Base-by-base conservation (phyloP, 352 stramenopile genomes). In the Pythium sukuiense region DNA sequence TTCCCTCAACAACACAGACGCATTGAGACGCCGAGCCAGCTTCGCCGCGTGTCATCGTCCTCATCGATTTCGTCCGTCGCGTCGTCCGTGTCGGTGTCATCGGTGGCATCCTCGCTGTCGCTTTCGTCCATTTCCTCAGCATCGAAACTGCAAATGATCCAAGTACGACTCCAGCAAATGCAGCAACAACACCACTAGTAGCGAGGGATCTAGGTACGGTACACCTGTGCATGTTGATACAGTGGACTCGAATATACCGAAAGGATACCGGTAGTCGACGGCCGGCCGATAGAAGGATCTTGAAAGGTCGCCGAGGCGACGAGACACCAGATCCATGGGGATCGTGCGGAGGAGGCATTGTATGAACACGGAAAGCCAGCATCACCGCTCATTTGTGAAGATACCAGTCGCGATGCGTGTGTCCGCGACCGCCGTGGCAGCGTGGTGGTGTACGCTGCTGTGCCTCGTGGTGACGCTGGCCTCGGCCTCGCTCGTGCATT, bases 101-200 rank as follows among this genome's bases (percentile, higher is more conserved):
- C 65, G 11, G 35, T 61, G 1, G 55, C 59, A 7, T 66, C 55
- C 9, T 64, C 57, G 12, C 41, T 72, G 7, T 78, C 73, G 33
- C 74, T 77, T 7, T 64, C 73, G 24, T 70, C 73, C 1, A 71
- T 61, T 33, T 43, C 56, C 4, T 68, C 57, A 3, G 50, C 65
- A 2, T 65, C 65, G n/a, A 76, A 79, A 59, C 69, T 85, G n/a
- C 78, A 88, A 49, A 81, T 90, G 60, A 88, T 90, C 32, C 82
- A 89, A 35, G 78, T 81, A 35, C 71, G 76, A 20, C 69, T 90
- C 43, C 78, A 85, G 30, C 75, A 72, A 57, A 74, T 90, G 66
- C 78, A 90, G 57, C 61, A 67, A 59, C 64, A 50, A 48, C 20
- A 61, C 12, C 27, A 30, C 54, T 20, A 68, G n/a, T 12, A 59